Base-by-base conservation (phyloP, 495 filamentous ascomycete species). In the Xylaria palmicola region DNA sequence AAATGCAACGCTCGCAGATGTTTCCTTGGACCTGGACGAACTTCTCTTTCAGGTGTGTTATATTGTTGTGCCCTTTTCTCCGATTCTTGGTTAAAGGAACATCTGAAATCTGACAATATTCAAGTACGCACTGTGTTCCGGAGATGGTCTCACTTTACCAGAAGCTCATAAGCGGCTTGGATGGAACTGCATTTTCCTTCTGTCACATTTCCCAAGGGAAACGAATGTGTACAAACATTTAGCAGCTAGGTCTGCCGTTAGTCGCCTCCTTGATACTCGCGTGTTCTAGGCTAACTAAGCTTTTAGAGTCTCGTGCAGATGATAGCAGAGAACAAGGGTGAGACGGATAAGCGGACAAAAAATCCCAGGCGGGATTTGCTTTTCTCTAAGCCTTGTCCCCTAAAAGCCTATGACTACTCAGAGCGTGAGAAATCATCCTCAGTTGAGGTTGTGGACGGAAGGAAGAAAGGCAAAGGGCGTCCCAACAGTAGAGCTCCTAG, bases 41-140 rank as follows among this genome's bases (percentile, higher is more conserved):
- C 40, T 77, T 15, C 72, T 77, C n/a, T 65, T 77, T 54, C 65
- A 69, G 68, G 81, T 83, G 56, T 60, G 78, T 57, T 19, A 30
- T 5, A 9, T 51, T 52, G 59, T 56, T 50, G 39, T 43, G 45
- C 32, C 22, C 5, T 30, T 59, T 54, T 7, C 13, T 51, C 37
- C n/a, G 15, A 45, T 53, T 20, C 13, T 40, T 12, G 0, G 1
- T 17, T 1, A 22, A 22, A 17, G 24, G 0, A n/a, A n/a, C n/a
- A 34, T 34, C 26, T 32, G 19, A n/a, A 29, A 43, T 17, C 65
- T 72, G 62, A 69, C 54, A 10, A 1, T 10, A 57, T 48, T 53
- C 56, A 34, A 77, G 69, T 80, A 78, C 62, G 78, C 78, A 17
- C 50, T 78, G 30, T 65, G 49, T 48, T 66, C 68, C 19, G 78